A percentile compares a stretch with the other conserved stretches of the same genome.
Conservation (phyloP, 169 alveolate species). For the Nephromyces sp. region DNA sequence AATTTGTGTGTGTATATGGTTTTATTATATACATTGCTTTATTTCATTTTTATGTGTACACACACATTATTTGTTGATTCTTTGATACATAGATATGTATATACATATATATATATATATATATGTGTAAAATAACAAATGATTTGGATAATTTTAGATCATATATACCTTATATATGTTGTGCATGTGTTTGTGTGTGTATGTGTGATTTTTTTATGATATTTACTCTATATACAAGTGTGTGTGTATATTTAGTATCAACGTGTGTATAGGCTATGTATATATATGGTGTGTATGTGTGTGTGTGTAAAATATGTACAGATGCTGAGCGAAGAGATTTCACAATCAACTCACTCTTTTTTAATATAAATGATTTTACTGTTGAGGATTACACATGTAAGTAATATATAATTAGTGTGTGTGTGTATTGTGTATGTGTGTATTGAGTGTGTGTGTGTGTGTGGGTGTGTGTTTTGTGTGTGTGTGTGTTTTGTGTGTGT, state of each 20-base stretch:
- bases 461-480: neutral
- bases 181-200: neutral
- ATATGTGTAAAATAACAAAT: neutral
- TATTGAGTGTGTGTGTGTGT: too few species aligned
- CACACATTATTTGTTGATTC: neutral
- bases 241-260: neutral
- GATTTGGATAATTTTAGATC: neutral
- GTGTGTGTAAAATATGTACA: conserved; percentile 84
- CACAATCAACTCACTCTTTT: conserved; percentile 91
- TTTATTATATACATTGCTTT: neutral
- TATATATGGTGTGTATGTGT: neutral
- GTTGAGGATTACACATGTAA: conserved; percentile 89
- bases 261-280: neutral
- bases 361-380: conserved; percentile 75
- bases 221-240: neutral
- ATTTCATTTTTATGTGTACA: neutral
- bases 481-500: neutral
- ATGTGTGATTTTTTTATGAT: neutral
- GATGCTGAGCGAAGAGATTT: conserved; percentile 96
- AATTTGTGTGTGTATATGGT: neutral
- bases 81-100: neutral
- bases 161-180: neutral
- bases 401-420: too few species aligned
- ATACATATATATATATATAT: neutral
- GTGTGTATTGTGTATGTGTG: neutral